These are phyloP conservation scores for Actinidia arguta DNA, from an alignment of 179 eudicot species.

Conservation along the genomic window DNA sequence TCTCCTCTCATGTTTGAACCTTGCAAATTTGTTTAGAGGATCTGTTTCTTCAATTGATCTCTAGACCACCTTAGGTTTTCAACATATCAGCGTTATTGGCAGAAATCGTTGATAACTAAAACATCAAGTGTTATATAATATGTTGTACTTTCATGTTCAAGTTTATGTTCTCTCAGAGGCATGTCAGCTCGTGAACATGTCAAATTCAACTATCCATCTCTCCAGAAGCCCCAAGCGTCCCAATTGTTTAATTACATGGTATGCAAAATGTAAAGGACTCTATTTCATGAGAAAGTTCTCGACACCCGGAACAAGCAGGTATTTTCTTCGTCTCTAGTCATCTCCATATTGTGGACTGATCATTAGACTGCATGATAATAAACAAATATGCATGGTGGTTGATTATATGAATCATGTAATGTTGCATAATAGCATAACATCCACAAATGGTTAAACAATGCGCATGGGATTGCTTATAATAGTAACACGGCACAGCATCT, in stretches of 20 bases:
- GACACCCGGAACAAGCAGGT: neutral
- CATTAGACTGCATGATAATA: neutral
- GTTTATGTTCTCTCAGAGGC: neutral
- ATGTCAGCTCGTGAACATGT: neutral
- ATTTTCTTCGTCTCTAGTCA: neutral
- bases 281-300: slow-evolving; percentile 13
- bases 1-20: neutral
- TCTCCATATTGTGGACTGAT: neutral
- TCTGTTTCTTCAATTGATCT: neutral
- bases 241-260: neutral
- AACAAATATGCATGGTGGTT: neutral
- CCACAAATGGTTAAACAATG: neutral
- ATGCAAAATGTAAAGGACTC: neutral
- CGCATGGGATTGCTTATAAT: slow-evolving; percentile 5
- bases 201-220: neutral
- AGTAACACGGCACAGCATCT: neutral
- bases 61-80: neutral
- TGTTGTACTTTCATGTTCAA: neutral
- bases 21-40: neutral
- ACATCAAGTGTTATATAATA: neutral
- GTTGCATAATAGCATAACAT: neutral
- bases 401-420: neutral
- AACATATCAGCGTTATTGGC: neutral
- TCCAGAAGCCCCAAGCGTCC: neutral
- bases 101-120: neutral